Base-by-base conservation (phyloP, 805 yeast genomes). In the Lachancea cidri region DNA sequence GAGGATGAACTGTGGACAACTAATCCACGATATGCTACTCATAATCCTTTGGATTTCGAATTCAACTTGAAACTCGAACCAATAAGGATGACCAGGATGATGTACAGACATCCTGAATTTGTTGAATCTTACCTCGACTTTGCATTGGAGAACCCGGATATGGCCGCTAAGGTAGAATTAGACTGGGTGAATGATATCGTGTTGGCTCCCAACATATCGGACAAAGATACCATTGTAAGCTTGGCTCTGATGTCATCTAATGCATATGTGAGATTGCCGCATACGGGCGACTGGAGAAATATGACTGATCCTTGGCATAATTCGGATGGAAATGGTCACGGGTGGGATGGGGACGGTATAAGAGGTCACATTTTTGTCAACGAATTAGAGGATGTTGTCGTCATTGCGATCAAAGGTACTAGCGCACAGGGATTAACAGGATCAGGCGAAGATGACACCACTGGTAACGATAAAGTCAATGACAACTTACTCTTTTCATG, bases 401-500 rank as follows among this genome's bases (percentile, higher is more conserved):
- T 93, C 1, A 75, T 93, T 22, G 78, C 95, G 0, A 70, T 87
- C 43, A 93, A 93, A 60, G 98, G 98, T 1, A 91, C 98, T 1
- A 78, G 89, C 37, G 95, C 97, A 0, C 85, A 88, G 0, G 79
- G 81, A 3, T 55, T 82, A 9, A 75, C 76, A 1, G 95, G 86
- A 16, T 83, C 96, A 0, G 83, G 86, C 0, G 77, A 74, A 2
- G 80, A 78, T 44, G 96, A 83, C 38, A 91, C 98, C 0, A 81
- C 84, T 0, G 77, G 72, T 0, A 80, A 77, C 44, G 98, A 93
- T 59, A 87, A 86, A 60, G 62, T 73, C 20, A 93, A 91, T 59
- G 98, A 93, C 60, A 93, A 93, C 55, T 57, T 91, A 43, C 65
- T 93, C 27, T 93, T 93, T 59, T 85, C 94, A 8, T 93, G 98